Evolutionary conservation across 2,329 filamentous ascomycete genomes (phyloP).

Genomic region (Diatrype stigma): DNA sequence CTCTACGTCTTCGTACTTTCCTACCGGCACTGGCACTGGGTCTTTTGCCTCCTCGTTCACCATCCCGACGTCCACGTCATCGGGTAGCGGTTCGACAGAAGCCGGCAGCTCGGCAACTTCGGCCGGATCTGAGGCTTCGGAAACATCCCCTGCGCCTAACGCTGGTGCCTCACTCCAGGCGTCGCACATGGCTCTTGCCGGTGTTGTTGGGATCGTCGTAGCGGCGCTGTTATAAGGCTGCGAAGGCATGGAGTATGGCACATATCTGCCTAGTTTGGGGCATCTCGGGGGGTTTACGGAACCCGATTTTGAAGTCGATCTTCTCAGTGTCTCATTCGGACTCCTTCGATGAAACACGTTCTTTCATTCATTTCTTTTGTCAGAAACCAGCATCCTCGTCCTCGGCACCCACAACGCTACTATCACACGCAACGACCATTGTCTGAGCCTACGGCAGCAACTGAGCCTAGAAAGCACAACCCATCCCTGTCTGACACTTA

Average conservation of each 20-base stretch:
- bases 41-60: slow-evolving; percentile 21
- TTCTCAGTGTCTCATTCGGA: slow-evolving; percentile 10
- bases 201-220: slow-evolving; percentile 45
- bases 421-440: slow-evolving; percentile 26
- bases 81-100: slow-evolving; percentile 19
- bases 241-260: slow-evolving; percentile 4
- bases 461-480: slow-evolving; percentile 9
- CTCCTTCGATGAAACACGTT: slow-evolving; percentile 24
- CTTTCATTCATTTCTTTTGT: slow-evolving; percentile 28
- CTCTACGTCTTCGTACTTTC: slow-evolving; percentile 29
- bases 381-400: slow-evolving; percentile 24
- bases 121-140: slow-evolving; percentile 26
- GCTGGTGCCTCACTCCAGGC: slow-evolving; percentile 42
- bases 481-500: slow-evolving; percentile 14
- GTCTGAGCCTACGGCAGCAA: slow-evolving; percentile 18
- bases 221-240: slow-evolving; percentile 46
- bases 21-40: slow-evolving; percentile 31
- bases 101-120: slow-evolving; percentile 17
- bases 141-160: slow-evolving; percentile 34
- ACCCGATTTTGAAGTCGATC: slow-evolving; percentile 1
- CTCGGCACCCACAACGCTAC: slow-evolving; percentile 23
- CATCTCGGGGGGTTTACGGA: neutral
- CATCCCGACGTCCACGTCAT: slow-evolving; percentile 20
- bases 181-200: slow-evolving; percentile 43
- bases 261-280: too few species aligned